Evolutionary conservation across 2,329 filamentous ascomycete species (phyloP), one percentile per base, ranked within the genome.

Genomic region (Ascochyta pisi): DNA sequence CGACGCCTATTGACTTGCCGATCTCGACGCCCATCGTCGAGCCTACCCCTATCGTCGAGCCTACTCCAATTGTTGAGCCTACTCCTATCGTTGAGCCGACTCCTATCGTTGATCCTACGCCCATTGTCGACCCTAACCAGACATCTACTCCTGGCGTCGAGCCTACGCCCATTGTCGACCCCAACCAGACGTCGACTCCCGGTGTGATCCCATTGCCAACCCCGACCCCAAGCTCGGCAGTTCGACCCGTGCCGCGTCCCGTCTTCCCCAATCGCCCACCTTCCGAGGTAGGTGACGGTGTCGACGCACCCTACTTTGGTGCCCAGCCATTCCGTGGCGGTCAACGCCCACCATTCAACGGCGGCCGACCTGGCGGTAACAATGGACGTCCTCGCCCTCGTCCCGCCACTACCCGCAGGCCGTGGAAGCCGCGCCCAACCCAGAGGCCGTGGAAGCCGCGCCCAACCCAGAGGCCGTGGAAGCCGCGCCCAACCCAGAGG

Each of bases 261-360:
- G 22, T 12, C 27, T 46, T 34, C 41, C 58, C 58, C 34, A 35
- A 35, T 26, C 54, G 44, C 10, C 42, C 43, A 13, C 58, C 54
- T 2, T 43, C 43, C n/a, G 52, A 47, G 40, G 55, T 46, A 2
- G 61, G 61, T n/a, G 61, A 63, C 38, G 58, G 61, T 15, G 61
- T 63, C 16, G 60, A 63, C 44, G 10, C 15, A n/a, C 58, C 58
- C 3, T 63, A 58, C 55, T 54, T 55, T 39, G 24, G 35, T 40
- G 22, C 29, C 16, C 27, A 29, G 7, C 40, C 27, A n/a, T 33
- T 22, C 40, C 37, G 37, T 39, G 37, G 37, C 4, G 34, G 29
- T 29, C 40, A 35, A 1, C 47, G 47, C 38, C 47, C 47, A 19
- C 35, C 35, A 27, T 27, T 35, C 8, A 48, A 48, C 37, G 29